Conservation (phyloP, 257 asterid genomes). For the Capsicum baccatum region DNA sequence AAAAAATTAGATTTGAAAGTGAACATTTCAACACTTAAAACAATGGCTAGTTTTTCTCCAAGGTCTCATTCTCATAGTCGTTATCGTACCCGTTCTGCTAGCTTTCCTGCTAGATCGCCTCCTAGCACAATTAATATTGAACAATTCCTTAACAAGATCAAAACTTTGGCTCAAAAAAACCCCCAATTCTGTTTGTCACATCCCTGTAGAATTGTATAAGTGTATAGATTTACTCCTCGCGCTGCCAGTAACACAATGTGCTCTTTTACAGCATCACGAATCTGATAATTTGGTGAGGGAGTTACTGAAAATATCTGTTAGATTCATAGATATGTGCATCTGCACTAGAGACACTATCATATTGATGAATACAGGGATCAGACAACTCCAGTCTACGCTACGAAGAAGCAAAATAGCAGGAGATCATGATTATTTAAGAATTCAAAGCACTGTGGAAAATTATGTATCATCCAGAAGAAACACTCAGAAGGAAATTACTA, state of each 20-base stretch:
- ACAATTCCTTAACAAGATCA: constrained; percentile 38
- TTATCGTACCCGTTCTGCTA: constrained; percentile 36
- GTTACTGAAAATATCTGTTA: constrained; percentile 40
- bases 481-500: constrained; percentile 38
- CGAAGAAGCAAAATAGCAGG: constrained; percentile 38
- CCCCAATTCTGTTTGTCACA: constrained; percentile 27
- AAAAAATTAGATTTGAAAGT: background rate
- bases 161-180: constrained; percentile 33
- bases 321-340: constrained; percentile 39
- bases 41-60: constrained; percentile 38
- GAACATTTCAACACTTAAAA: background rate
- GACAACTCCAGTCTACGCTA: constrained; percentile 39
- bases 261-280: constrained; percentile 32
- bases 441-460: too few species aligned
- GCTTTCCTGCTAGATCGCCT: constrained; percentile 45
- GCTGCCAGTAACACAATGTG: constrained; percentile 34
- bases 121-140: constrained; percentile 43
- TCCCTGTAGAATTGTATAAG: constrained; percentile 39
- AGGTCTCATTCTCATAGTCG: constrained; percentile 32
- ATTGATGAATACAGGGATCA: constrained; percentile 34
- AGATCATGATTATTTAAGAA: constrained; percentile 9
- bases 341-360: constrained; percentile 36
- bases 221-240: constrained; percentile 41
- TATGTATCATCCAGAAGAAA: constrained; percentile 33
- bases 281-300: constrained; percentile 27